Evolutionary conservation across 331 rosid genomes (phyloP).

Genomic region (Malus hybrid): DNA sequence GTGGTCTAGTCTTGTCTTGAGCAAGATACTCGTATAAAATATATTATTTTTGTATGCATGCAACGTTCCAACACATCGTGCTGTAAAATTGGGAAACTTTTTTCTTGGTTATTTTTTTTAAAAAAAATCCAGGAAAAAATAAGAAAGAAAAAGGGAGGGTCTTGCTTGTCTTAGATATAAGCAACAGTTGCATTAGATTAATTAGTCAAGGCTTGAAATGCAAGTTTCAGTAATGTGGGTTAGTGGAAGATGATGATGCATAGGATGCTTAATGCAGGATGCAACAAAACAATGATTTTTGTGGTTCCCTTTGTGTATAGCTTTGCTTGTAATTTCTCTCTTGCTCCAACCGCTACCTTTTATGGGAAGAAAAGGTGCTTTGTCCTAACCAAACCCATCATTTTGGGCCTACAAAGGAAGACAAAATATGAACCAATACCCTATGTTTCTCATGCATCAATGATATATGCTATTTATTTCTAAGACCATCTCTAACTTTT

Average conservation of each 20-base stretch:
- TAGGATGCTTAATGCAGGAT: conserved; percentile 20
- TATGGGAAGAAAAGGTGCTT: neutral
- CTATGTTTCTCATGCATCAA: neutral
- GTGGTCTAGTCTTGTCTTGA: too few relatives aligned
- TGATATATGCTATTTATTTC: neutral
- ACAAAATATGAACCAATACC: neutral
- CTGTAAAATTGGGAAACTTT: neutral
- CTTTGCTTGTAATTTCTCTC: conserved; percentile 25
- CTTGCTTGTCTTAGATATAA: neutral
- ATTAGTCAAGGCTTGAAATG: conserved; percentile 10
- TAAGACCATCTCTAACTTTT: too few relatives aligned
- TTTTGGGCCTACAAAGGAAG: neutral
- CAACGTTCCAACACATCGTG: neutral
- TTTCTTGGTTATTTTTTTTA: neutral
- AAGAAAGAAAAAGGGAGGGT: neutral
- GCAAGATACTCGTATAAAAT: too few relatives aligned
- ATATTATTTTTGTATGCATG: neutral
- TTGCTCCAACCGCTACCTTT: neutral
- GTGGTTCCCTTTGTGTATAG: neutral
- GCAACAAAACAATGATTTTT: conserved; percentile 5
- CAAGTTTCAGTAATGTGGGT: conserved; percentile 7
- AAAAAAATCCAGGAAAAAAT: neutral
- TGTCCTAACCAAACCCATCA: conserved; percentile 3
- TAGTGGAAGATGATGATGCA: conserved; percentile 12
- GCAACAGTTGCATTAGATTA: neutral